These are phyloP conservation scores for Blepharisma japonicum DNA, from an alignment of 73 alveolate genomes.

Conservation along the genomic window DNA sequence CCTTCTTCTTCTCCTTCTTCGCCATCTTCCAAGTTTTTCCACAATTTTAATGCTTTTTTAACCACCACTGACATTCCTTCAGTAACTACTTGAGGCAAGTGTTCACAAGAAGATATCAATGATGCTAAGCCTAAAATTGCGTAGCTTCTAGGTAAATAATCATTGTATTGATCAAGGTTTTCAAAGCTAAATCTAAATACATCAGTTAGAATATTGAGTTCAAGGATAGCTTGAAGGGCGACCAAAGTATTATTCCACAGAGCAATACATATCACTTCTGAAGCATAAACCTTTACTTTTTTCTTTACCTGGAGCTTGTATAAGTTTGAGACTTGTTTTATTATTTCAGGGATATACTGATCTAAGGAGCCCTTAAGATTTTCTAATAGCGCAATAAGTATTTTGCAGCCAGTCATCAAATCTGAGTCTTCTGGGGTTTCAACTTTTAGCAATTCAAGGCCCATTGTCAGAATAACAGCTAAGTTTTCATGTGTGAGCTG, in stretches of 20 bases:
- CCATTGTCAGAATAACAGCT: not conserved
- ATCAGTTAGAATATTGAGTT: too few species aligned
- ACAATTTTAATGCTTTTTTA: slow-evolving; percentile 46
- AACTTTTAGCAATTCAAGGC: not conserved
- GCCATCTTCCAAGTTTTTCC: slow-evolving; percentile 49
- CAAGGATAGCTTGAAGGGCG: too few species aligned
- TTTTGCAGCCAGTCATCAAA: too few species aligned
- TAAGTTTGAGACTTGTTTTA: too few species aligned
- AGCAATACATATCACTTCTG: too few species aligned
- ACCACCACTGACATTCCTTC: slow-evolving; percentile 41
- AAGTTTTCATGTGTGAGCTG: slow-evolving; percentile 28
- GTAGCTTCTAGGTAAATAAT: slow-evolving; percentile 53
- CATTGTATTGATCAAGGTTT: slow-evolving; percentile 50
- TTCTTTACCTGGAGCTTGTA: too few species aligned
- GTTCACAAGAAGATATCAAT: slow-evolving; percentile 45
- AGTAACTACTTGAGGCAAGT: slow-evolving; percentile 40
- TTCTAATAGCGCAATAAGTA: too few species aligned
- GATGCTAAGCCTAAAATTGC: slow-evolving; percentile 49
- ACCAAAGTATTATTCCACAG: too few species aligned
- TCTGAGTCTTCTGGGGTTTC: not conserved
- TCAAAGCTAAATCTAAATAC: not conserved
- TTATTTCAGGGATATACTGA: too few species aligned
- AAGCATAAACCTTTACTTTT: too few species aligned
- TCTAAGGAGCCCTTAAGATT: too few species aligned
- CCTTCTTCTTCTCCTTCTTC: slow-evolving; percentile 48